Base-by-base conservation (phyloP, 805 yeast species). In the Starmerella roubikii region DNA sequence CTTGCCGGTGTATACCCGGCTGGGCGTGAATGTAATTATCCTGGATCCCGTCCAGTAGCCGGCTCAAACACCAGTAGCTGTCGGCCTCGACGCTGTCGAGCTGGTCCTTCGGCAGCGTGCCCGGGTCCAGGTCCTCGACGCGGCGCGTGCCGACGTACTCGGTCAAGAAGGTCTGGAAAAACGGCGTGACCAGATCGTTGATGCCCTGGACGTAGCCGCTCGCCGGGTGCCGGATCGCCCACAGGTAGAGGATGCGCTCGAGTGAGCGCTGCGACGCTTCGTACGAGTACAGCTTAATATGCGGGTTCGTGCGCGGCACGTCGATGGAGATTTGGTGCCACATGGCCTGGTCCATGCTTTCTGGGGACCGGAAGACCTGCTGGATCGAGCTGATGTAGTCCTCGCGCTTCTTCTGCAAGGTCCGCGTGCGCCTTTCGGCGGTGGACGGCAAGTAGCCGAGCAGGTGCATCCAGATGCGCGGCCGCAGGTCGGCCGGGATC, bases 181-280 rank as follows among this genome's bases (percentile, higher is more conserved):
- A 83, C 3, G 98, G 97, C 1, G 96, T 88, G 13, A 77, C 83
- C 35, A 88, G 66, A 60, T 88, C 98, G 57, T 88, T 88, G 37
- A 88, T 88, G 21, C 98, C 98, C 62, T 88, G 98, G 17, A 88
- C 98, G 58, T 88, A 88, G 13, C 98, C 98, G 54, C 91, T 77
- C 6, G 97, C 95, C 1, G 98, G 97, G 56, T 91, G 97, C 49
- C 97, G 69, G 20, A 88, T 76, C 0, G 97, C 93, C 98, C 98
- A 88, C 25, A 88, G 64, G 54, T 85, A 88, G 38, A 88, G 62
- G 9, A 91, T 75, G 48, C 79, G 74, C 51, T 86, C 85, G 42
- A 88, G 63, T 13, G 93, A 74, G 39, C 75, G 63, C 50, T 88
- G 97, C 0, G 91, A 82, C 2, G 76, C 63, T 17, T 70, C 70